Base-by-base conservation (phyloP, 2,329 filamentous ascomycete genomes). In the Diplodia corticola region DNA sequence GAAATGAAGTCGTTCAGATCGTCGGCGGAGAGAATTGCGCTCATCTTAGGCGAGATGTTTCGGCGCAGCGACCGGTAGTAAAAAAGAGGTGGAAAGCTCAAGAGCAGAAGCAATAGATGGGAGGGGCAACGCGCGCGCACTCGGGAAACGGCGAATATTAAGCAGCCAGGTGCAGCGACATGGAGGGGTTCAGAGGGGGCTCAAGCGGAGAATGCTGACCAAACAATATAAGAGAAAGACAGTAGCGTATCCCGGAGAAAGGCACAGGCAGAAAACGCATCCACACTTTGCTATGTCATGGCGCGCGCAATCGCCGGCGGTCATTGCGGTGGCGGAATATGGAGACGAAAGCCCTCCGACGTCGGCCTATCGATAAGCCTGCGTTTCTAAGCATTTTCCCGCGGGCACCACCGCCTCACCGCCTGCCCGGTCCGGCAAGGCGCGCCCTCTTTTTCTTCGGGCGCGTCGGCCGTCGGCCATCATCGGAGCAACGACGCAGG, bases 1-100 rank as follows among this genome's bases (percentile, higher is more conserved):
- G 91, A 95, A 77, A 99, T 99, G 82, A 99, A 99, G 84, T 99
- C 95, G 83, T 99, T 99, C 68, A 99, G 85, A 78, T 97, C 93
- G 82, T 99, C 94, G 74, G 91, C 90, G 66, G 93, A 98, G 73
- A 99, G 90, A 74, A 99, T 99, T 69, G 95, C 95, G 77, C 93
- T 97, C 95, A 99, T 99, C 65, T 67, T 74, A 71, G 26, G 54
- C 46, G 30, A 26, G 12, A 4, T 5, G 26, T 49, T 26, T 22
- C n/a, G 33, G n/a, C n/a, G 54, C 2, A 15, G 37, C 61, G 60
- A 65, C 48, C 30, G 59, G 40, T 57, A 66, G 61, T 5, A 20
- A 59, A 35, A 50, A 10, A 17, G 54, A 37, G 26, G 44, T 35
- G n/a, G 17, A 53, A 65, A 53, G 26, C 9, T 6, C n/a, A 24